Evolutionary conservation across 78 protist genomes (phyloP).

Genomic region (Dictyostelium brefeldianum): DNA sequence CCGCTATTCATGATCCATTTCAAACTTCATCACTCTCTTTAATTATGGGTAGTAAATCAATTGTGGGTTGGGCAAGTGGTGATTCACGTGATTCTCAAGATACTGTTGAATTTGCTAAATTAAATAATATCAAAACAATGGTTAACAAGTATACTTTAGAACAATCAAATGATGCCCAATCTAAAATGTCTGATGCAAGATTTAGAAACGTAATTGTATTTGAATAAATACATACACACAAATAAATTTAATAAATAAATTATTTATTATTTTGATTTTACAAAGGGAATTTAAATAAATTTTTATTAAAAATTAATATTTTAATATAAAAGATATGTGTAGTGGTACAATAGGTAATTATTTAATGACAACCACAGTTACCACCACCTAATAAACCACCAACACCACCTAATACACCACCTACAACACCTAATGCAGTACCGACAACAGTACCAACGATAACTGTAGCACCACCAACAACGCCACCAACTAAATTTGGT

Average conservation of each 20-base stretch:
- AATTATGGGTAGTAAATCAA: conserved; percentile 4
- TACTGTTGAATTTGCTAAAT: neutral
- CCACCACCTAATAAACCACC: no score
- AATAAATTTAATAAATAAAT: no score
- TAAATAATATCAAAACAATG: conserved; percentile 1
- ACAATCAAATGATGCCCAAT: neutral
- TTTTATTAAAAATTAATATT: no score
- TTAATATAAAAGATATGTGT: no score
- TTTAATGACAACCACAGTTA: no score
- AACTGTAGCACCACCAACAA: neutral
- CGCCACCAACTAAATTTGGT: neutral
- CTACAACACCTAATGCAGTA: no score
- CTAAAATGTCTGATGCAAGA: conserved; percentile 18
- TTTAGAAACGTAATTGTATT: conserved; percentile 23
- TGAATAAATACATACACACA: neutral
- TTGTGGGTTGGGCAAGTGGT: conserved; percentile 11
- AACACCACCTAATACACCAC: no score
- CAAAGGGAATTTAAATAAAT: no score
- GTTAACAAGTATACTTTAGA: conserved; percentile 14
- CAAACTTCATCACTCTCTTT: neutral
- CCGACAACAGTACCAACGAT: neutral
- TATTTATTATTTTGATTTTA: no score
- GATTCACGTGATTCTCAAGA: conserved; percentile 22
- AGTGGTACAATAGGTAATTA: no score
- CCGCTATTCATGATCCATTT: neutral